These are phyloP conservation scores for Zygotorulaspora danielsina DNA, from an alignment of 805 yeast species.

Conservation along the genomic window DNA sequence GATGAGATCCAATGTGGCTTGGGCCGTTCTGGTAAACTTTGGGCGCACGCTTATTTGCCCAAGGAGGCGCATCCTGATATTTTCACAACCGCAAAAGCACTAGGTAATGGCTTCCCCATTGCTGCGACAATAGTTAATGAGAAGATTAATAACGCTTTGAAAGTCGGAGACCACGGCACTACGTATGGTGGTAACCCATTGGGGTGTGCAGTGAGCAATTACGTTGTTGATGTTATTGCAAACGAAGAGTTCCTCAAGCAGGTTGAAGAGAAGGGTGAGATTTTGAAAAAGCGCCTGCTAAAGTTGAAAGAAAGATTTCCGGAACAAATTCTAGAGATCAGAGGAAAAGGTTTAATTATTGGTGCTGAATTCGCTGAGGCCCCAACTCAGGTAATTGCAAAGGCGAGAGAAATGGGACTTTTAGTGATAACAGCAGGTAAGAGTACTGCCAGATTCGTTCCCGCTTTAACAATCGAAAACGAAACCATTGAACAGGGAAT, in stretches of 20 bases:
- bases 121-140: constrained; percentile 90
- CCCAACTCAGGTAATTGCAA: constrained; percentile 57
- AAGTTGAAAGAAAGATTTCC: constrained; percentile 54
- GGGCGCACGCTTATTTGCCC: constrained; percentile 85
- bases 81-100: constrained; percentile 88
- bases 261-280: constrained; percentile 58
- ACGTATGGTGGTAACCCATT: constrained; percentile 97
- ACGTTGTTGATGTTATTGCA: constrained; percentile 68
- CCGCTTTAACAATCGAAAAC: constrained; percentile 80
- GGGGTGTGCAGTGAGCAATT: constrained; percentile 74
- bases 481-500: constrained; percentile 69
- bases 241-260: constrained; percentile 52
- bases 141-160: constrained; percentile 62
- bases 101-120: constrained; percentile 95
- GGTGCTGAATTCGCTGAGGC: constrained; percentile 74
- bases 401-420: constrained; percentile 75
- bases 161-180: constrained; percentile 96
- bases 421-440: constrained; percentile 88
- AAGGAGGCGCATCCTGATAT: constrained; percentile 89
- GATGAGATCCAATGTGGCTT: constrained; percentile 98
- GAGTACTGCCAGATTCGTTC: constrained; percentile 85
- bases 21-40: constrained; percentile 84
- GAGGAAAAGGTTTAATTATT: constrained; percentile 85
- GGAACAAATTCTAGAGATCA: constrained; percentile 57
- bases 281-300: constrained; percentile 49